Evolutionary conservation across 139 green algal species (phyloP).

Genomic region (Prasinococcaceae sp.): DNA sequence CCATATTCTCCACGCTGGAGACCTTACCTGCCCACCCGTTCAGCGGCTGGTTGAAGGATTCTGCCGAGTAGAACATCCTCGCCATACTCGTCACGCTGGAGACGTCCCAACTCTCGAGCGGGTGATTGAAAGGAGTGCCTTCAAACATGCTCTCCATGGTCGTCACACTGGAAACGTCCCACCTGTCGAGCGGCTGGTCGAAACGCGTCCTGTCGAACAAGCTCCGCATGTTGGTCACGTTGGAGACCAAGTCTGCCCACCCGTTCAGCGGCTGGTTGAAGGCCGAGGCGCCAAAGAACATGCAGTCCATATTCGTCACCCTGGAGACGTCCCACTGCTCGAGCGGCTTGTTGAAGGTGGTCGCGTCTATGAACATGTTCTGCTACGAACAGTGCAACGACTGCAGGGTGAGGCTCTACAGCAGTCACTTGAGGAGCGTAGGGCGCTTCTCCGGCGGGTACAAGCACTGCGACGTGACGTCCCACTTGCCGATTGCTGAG

Average conservation of each 20-base stretch:
- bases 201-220: too few species aligned
- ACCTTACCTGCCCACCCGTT: constrained; percentile 5
- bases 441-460: too few species aligned
- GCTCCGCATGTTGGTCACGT: too few species aligned
- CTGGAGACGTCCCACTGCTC: constrained; percentile 1
- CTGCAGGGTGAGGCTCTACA: too few species aligned
- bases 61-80: constrained; percentile 1
- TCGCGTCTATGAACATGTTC: constrained; percentile 1
- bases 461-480: too few species aligned
- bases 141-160: constrained; percentile 12
- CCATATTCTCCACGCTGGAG: constrained; percentile 10
- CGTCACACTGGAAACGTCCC: constrained; percentile 8
- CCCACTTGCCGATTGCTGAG: constrained; percentile 6
- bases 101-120: constrained; percentile 5
- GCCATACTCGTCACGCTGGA: constrained; percentile 9
- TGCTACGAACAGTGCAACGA: too few species aligned
- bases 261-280: constrained; percentile 3
- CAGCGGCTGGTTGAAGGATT: constrained; percentile 7
- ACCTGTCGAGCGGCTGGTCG: background rate
- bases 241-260: too few species aligned
- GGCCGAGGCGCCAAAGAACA: constrained; percentile 8
- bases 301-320: constrained; percentile 7
- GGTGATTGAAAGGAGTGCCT: background rate
- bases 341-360: constrained; percentile 7
- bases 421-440: too few species aligned